These are phyloP conservation scores for Delitschia confertaspora DNA, from an alignment of 495 filamentous ascomycete species.

Conservation along the genomic window DNA sequence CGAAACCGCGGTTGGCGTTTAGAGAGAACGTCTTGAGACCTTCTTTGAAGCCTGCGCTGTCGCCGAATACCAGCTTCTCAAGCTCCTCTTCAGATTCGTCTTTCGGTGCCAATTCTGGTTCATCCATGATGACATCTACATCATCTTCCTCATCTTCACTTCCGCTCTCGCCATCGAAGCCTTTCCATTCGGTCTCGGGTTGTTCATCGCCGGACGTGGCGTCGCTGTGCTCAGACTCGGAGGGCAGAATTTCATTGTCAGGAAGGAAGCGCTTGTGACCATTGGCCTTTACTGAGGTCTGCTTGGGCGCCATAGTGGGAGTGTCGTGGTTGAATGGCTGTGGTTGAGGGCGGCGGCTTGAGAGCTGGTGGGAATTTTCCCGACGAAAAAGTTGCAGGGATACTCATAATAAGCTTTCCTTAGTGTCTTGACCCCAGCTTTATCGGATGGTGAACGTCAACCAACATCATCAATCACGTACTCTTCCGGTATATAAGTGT, in stretches of 20 bases:
- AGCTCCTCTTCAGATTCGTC: slow-evolving; percentile 76
- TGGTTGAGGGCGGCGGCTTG: neutral
- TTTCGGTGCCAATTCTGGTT: slow-evolving; percentile 39
- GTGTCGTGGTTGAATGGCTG: neutral
- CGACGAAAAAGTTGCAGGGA: slow-evolving; percentile 18
- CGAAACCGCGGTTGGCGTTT: slow-evolving; percentile 30
- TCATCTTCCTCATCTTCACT: slow-evolving; percentile 6
- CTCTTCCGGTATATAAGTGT: too few relatives aligned
- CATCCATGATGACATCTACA: slow-evolving; percentile 1
- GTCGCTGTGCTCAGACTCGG: neutral
- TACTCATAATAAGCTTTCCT: neutral
- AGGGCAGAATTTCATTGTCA: neutral
- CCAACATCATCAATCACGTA: too few relatives aligned
- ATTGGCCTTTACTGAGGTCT: neutral
- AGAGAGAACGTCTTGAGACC: slow-evolving; percentile 46
- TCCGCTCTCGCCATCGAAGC: slow-evolving; percentile 35
- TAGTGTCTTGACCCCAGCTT: too few relatives aligned
- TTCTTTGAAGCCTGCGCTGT: slow-evolving; percentile 66
- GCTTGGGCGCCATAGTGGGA: slow-evolving; percentile 10
- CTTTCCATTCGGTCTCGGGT: slow-evolving; percentile 5
- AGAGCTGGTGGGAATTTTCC: slow-evolving; percentile 1
- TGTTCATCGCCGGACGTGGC: neutral
- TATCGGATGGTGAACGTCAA: too few relatives aligned
- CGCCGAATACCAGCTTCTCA: slow-evolving; percentile 77
- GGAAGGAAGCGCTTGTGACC: neutral